Percentiles rank a stretch among this genome's conserved stretches.
Evolutionary conservation across 331 rosid species (phyloP).

Genomic region (Pyracantha coccinea): DNA sequence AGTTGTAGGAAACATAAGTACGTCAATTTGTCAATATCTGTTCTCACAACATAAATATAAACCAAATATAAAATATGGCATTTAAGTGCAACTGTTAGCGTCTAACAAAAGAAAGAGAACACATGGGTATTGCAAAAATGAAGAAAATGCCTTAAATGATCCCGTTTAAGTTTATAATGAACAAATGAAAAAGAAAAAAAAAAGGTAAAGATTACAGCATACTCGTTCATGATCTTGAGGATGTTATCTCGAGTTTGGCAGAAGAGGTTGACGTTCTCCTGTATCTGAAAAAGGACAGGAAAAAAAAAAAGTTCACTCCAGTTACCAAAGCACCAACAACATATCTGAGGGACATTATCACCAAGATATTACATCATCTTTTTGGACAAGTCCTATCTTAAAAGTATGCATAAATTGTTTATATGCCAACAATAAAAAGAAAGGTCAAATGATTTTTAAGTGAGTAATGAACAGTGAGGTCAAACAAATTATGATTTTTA

Average conservation of each 20-base stretch:
- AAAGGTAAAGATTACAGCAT: slow-evolving; percentile 24
- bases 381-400: too few relatives aligned
- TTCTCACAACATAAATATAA: not conserved
- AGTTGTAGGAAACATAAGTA: not conserved
- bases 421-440: not conserved
- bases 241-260: slow-evolving; percentile 83
- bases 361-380: not conserved
- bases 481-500: not conserved
- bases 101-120: not conserved
- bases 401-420: not conserved
- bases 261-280: slow-evolving; percentile 72
- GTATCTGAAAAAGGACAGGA: slow-evolving; percentile 43
- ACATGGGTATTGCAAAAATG: not conserved
- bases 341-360: not conserved
- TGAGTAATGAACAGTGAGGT: too few relatives aligned
- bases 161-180: not conserved
- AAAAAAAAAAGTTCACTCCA: slow-evolving; percentile 2
- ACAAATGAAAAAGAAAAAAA: not conserved
- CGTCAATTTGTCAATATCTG: not conserved
- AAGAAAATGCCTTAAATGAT: not conserved
- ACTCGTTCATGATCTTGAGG: slow-evolving; percentile 82
- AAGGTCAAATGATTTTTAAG: too few relatives aligned
- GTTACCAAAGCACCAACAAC: not conserved
- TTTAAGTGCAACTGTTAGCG: not conserved
- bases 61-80: not conserved